Evolutionary conservation across 805 yeast genomes (phyloP), one percentile per base, ranked within the genome.

Genomic region (Geotrichum ghanense): DNA sequence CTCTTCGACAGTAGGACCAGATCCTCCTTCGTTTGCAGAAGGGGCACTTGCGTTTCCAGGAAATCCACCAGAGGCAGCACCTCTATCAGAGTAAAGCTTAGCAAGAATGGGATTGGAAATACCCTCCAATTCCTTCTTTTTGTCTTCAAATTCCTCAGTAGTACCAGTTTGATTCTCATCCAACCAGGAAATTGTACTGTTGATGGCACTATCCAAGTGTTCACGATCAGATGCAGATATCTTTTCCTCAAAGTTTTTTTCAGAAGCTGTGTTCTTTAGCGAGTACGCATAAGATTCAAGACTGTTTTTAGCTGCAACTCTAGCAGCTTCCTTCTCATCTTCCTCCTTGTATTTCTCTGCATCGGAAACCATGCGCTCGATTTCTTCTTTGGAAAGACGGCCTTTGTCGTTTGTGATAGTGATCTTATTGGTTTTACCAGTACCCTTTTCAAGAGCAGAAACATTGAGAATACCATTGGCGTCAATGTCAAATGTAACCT

Each of bases 371-470:
- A 88, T 88, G 72, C 88, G 83, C 74, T 88, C 95, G 59, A 87
- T 87, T 64, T 87, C 95, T 67, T 87, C 95, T 77, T 86, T 83
- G 51, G 95, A 84, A 65, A 88, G 78, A 79, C 95, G 87, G 72
- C 96, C 96, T 75, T 88, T 88, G 69, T 88, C 95, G 74, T 88
- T 88, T 69, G 95, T 87, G 71, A 88, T 88, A 64, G 96, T 88
- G 65, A 88, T 88, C 80, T 88, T 81, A 74, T 81, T 86, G 59
- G 95, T 72, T 76, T 88, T 88, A 75, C 96, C 96, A 55, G 96
- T 88, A 73, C 95, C 95, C 78, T 88, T 88, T 75, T 87, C 96
- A 57, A 86, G 74, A 51, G 95, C 95, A 56, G 89, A 80, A 50
- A 88, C 95, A 69, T 87, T 88, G 71, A 88, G 75, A 71, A 87